Base-by-base conservation (phyloP, 495 filamentous ascomycete genomes). In the Hyaloscypha hepaticicola region DNA sequence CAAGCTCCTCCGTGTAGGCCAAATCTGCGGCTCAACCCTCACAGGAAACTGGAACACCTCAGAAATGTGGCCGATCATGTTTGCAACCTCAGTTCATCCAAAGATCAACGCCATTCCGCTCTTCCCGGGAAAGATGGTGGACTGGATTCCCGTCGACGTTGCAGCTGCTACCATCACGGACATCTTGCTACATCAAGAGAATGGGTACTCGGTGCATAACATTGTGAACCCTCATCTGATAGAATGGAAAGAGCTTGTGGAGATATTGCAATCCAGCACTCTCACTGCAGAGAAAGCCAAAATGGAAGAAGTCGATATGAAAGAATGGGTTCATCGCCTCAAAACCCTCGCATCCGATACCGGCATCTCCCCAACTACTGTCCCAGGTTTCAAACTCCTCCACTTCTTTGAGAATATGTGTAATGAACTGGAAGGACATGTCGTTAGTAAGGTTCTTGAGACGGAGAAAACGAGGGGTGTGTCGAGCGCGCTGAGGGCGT, bases 111-210 rank as follows among this genome's bases (percentile, higher is more conserved):
- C 55, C 21, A 33, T 72, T 1, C 75, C 73, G 0, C 1, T 3
- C 9, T 49, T 67, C 16, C 19, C 56, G 0, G 21, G 24, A 1
- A 53, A 59, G 11, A 38, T 61, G 8, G 61, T 72, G 2, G 72
- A 75, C 55, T 77, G 75, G 75, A 41, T 75, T 1, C 72, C 75
- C 25, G 68, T 75, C 6, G 66, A 77, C 33, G 58, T 68, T 0
- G 69, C 72, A n/a, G 69, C 71, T 1, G 28, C 24, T 5, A 68
- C 61, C 33, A 53, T 75, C 24, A 25, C 56, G 7, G 67, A 69
- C 7, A 58, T 75, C 9, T 45, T 70, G 1, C 33, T 74, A 16
- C 11, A 38, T 0, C 25, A 52, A 29, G 28, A 50, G 6, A 21
- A 51, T 27, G 31, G 21, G 12, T 66, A 71, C 26, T 14, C 27